Base-by-base conservation (phyloP, 345 rosid species). In the Boechera stricta region DNA sequence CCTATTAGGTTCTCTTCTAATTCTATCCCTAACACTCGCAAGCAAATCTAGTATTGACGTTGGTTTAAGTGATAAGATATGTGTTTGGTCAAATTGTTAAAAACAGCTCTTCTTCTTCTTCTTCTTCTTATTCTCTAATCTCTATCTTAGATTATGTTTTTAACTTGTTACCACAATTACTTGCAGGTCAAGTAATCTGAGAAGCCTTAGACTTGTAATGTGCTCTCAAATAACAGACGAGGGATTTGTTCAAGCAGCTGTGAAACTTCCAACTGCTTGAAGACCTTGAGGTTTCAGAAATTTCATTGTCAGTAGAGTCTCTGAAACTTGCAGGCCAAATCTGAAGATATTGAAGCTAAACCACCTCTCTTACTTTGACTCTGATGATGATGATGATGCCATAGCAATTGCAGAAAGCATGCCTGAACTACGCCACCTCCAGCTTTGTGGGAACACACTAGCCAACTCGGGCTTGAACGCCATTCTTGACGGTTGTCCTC, bases 351-450 rank as follows among this genome's bases (percentile, higher is more conserved):
- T 49, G 54, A 49, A 16, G 54, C 26, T 16, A 16, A 39, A 39
- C 44, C 12, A 5, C 44, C 3, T 2, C 44, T 4, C 11, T 1
- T 10, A 12, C 12, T 39, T 39, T 10, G 11, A 21, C 24, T 21
- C 4, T 39, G 12, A 10, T 39, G 44, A 39, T 39, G 4, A 10
- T 36, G 2, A 7, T 10, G 4, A 39, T 2, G 44, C 44, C 44
- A 39, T 39, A 39, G 24, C 52, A 51, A 8, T 51, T 51, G 55
- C 55, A 51, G 55, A 51, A 51, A 51, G 55, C 55, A 51, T 51
- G 55, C 55, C 55, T 1, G 5, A 3, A 9, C 55, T 51, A 51
- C 55, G 12, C 28, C 28, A 21, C 10, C 29, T 51, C 55, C 29
- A 51, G 55, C 55, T 21, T 51, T 51, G 5, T 21, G 28, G 12